These are phyloP conservation scores for Solanum dulcamara DNA, from an alignment of 257 asterid species.

Conservation along the genomic window DNA sequence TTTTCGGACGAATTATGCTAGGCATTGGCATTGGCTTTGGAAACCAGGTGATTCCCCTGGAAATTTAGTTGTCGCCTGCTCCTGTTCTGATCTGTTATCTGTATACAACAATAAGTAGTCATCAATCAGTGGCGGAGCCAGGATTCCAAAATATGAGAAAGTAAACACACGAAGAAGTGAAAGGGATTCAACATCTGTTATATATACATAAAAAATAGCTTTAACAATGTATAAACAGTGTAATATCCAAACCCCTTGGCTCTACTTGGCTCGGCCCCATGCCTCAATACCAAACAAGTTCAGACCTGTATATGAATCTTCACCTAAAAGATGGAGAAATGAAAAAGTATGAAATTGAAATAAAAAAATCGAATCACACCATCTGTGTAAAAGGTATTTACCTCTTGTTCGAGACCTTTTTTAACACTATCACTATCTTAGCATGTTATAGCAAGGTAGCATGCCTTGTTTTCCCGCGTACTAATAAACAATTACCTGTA, in stretches of 20 bases:
- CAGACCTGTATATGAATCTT: too few species aligned
- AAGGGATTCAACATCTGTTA: too few species aligned
- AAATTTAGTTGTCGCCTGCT: not conserved
- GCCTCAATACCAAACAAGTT: too few species aligned
- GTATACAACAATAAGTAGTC: not conserved
- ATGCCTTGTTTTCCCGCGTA: not conserved
- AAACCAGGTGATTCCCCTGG: conserved; percentile 45
- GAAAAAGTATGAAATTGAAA: not conserved
- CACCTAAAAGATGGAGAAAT: too few species aligned
- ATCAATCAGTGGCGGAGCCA: too few species aligned
- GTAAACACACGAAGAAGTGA: too few species aligned
- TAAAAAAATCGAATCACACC: not conserved
- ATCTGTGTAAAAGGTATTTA: not conserved
- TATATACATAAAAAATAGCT: too few species aligned
- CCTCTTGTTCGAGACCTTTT: not conserved
- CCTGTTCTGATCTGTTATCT: not conserved
- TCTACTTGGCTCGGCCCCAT: too few species aligned
- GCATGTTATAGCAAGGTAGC: not conserved
- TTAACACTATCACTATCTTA: not conserved
- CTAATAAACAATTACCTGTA: not conserved
- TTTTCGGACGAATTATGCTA: conserved; percentile 72
- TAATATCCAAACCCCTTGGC: too few species aligned
- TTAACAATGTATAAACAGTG: too few species aligned
- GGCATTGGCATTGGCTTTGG: conserved; percentile 92
- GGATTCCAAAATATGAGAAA: too few species aligned